Conservation (phyloP, 2,329 filamentous ascomycete genomes). For the Ilyonectria robusta region DNA sequence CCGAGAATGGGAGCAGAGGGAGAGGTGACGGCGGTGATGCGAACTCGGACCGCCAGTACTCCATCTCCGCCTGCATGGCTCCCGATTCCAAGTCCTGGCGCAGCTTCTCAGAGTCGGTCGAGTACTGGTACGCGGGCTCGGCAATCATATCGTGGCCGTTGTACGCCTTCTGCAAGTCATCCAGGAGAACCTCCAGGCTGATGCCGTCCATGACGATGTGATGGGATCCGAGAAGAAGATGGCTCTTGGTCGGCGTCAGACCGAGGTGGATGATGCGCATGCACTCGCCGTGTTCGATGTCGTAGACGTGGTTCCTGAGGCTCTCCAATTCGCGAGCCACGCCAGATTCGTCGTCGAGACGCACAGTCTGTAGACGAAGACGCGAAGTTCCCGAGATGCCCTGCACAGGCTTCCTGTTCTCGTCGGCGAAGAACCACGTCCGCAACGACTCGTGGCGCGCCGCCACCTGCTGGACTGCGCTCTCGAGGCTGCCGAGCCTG, state of each 20-base stretch:
- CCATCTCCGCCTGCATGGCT: too few species aligned
- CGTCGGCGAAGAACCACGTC: conserved; percentile 15
- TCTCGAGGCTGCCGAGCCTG: background rate
- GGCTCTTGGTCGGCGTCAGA: conserved; percentile 24
- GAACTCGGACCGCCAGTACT: too few species aligned
- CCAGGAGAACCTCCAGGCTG: conserved; percentile 59
- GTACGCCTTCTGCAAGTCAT: conserved; percentile 62
- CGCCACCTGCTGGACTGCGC: conserved; percentile 15
- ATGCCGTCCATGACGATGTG: conserved; percentile 67
- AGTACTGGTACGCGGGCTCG: too few species aligned
- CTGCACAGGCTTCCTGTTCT: background rate
- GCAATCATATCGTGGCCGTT: conserved; percentile 32
- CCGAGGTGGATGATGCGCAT: background rate
- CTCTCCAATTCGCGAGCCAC: background rate
- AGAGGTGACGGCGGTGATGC: too few species aligned
- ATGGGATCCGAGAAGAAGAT: conserved; percentile 60
- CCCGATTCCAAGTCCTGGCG: too few species aligned
- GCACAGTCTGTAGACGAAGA: background rate
- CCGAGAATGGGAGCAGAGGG: too few species aligned
- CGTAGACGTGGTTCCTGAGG: background rate
- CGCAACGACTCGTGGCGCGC: conserved; percentile 24
- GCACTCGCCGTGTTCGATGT: conserved; percentile 4
- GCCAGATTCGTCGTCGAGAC: background rate
- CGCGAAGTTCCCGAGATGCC: background rate
- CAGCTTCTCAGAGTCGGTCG: too few species aligned